Base-by-base conservation (phyloP, 225 moss, liverwort and hornwort species). In the Pseudisothecium myosuroides region DNA sequence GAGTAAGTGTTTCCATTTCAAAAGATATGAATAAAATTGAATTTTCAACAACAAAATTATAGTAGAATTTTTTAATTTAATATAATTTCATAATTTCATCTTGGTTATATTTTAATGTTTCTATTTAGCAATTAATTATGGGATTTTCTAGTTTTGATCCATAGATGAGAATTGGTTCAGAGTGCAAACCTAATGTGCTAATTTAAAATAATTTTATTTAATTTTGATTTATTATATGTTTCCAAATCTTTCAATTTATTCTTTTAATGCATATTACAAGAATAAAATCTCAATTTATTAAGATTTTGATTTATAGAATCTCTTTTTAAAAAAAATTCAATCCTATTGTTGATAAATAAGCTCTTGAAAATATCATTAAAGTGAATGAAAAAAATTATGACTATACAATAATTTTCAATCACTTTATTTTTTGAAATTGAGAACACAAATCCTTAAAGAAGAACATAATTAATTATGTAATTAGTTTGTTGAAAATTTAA, bases 331-430 rank as follows among this genome's bases (percentile, higher is more conserved):
- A 58, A 39, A 11, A 4, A 2, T 18, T 80, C 3, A 14, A 45
- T 43, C 21, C 0, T 13, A 4, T 13, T 12, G 0, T 17, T 56
- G 4, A n/a, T n/a, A 1, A 56, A 37, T 1, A 78, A 77, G 3
- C 0, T 37, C n/a, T 26, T 24, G 24, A 37, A 37, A 55, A 9
- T 37, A 24, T 55, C 1, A 36, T 6, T 9, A 23, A 19, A 13
- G 13, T 41, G 8, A 11, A 29, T 5, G 0, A 19, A n/a, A 39
- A 19, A 29, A 9, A 0, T 26, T 17, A 19, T 11, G 13, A 60
- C 27, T 19, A 13, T 9, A 18, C 3, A 41, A 80, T 0, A 28
- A 27, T 5, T 41, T 41, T 59, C 1, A 41, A 0, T 8, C 17
- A 80, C 9, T 60, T 28, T 12, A 27, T 39, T 12, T 59, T 59